Base-by-base conservation (phyloP, 2,329 filamentous ascomycete species). In the Fusarium aywerte region DNA sequence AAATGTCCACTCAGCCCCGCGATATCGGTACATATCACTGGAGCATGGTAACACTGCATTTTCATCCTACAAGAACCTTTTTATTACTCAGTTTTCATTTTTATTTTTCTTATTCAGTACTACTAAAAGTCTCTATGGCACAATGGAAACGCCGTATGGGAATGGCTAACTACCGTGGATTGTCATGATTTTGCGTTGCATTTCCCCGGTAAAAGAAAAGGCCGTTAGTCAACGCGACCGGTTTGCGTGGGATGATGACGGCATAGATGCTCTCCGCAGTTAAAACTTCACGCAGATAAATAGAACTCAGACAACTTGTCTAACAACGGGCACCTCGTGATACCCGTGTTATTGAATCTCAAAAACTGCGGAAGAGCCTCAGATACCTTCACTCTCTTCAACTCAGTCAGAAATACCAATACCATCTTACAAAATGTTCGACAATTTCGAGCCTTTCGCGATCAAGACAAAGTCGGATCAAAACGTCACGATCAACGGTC, bases 401-500 rank as follows among this genome's bases (percentile, higher is more conserved):
- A 6, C 2, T 11, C 7, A 20, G 0, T 2, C 7, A 12, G 12
- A 2, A 13, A 23, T 23, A 13, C n/a, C 1, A 7, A 25, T 16
- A 15, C 4, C 25, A n/a, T 10, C 9, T 5, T 32, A 4, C 55
- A 71, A 7, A 20, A 81, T 82, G 79, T 82, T 83, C 55, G 73
- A 78, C 39, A 69, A 60, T 39, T 79, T 82, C 56, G 61, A 76
- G 32, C 55, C 76, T 5, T 82, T 83, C 69, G 58, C 74, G n/a
- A 69, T 82, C 58, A 69, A 69, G n/a, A 79, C 79, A 15, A 69
- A 77, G 49, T 68, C 77, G 38, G 70, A 74, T 7, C 76, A 77
- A 1, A 70, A 62, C 25, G 72, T 85, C 29, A 77, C 72, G n/a
- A 85, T 85, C 62, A 76, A 78, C 40, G 83, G 83, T 16, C 70